Conservation (phyloP, 805 yeast species). For the Suhomyces sp. region DNA sequence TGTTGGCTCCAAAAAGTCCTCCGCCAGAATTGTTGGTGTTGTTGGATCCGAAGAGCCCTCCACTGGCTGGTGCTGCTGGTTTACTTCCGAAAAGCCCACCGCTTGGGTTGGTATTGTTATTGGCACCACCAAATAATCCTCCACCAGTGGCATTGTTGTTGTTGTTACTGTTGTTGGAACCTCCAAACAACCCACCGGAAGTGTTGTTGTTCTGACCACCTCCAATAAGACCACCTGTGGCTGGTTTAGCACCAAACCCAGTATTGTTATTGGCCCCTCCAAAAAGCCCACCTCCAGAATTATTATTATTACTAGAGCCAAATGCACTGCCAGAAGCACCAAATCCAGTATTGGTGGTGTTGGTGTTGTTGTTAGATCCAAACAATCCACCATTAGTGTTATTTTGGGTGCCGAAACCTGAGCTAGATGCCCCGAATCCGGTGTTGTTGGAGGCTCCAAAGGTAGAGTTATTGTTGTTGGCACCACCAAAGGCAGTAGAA, state of each 20-base stretch:
- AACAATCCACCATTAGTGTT: slow-evolving; percentile 10
- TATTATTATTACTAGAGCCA: slow-evolving; percentile 11
- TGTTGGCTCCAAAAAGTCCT: slow-evolving; percentile 11
- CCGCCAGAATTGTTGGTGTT: slow-evolving; percentile 5
- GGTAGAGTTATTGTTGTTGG: slow-evolving; percentile 8
- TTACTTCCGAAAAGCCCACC: slow-evolving; percentile 21
- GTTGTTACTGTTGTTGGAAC: slow-evolving; percentile 9
- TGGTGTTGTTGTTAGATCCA: slow-evolving; percentile 14
- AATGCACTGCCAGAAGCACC: slow-evolving; percentile 10
- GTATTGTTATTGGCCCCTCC: slow-evolving; percentile 16
- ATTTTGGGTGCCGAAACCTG: slow-evolving; percentile 13
- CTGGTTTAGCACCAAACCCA: slow-evolving; percentile 7
- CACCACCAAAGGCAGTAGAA: slow-evolving; percentile 13
- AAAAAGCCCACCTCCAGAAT: slow-evolving; percentile 22
- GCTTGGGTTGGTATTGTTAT: slow-evolving; percentile 9
- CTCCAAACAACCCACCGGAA: slow-evolving; percentile 14
- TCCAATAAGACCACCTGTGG: slow-evolving; percentile 20
- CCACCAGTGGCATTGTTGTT: slow-evolving; percentile 10
- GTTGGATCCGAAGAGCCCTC: slow-evolving; percentile 20
- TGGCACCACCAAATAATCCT: slow-evolving; percentile 14
- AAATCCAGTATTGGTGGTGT: slow-evolving; percentile 2
- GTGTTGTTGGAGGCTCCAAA: slow-evolving; percentile 15
- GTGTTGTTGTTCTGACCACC: slow-evolving; percentile 16
- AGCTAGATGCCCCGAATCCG: slow-evolving; percentile 19
- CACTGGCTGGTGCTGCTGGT: slow-evolving; percentile 15